These are phyloP conservation scores for Acorus gramineus DNA, from an alignment of 106 monocot species.

Conservation along the genomic window DNA sequence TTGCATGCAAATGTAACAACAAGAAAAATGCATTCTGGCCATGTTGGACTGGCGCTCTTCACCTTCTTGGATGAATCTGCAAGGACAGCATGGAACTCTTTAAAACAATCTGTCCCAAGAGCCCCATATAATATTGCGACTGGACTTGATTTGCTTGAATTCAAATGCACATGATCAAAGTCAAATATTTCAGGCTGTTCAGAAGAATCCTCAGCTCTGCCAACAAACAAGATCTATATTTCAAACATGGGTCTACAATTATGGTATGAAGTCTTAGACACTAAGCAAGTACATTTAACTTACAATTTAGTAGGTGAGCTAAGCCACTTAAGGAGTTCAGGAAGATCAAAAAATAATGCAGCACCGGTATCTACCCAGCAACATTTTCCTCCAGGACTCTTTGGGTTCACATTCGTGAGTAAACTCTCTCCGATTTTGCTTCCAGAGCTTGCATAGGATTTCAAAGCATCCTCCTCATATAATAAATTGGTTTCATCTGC, in stretches of 20 bases:
- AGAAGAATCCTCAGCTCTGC: constrained; percentile 25
- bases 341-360: constrained; percentile 36
- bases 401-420: background rate
- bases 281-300: constrained; percentile 6
- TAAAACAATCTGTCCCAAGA: constrained; percentile 83
- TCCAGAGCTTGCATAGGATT: background rate
- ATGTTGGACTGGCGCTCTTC: background rate
- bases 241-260: too few species aligned
- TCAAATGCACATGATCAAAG: constrained; percentile 72
- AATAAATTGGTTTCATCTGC: constrained; percentile 12
- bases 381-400: constrained; percentile 35
- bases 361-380: constrained; percentile 90
- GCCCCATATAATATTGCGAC: constrained; percentile 79
- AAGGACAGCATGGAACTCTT: constrained; percentile 56
- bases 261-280: too few species aligned
- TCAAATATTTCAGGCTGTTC: constrained; percentile 72
- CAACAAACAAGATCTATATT: background rate
- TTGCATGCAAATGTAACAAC: too few species aligned
- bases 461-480: background rate
- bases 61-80: constrained; percentile 72
- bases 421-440: background rate
- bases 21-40: too few species aligned
- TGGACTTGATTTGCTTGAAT: constrained; percentile 23
- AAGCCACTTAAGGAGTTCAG: constrained; percentile 53
- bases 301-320: constrained; percentile 26